phyloP scores from a whole-genome alignment of 2,329 filamentous ascomycete genomes.

The Colletotrichum nymphaeae region DNA sequence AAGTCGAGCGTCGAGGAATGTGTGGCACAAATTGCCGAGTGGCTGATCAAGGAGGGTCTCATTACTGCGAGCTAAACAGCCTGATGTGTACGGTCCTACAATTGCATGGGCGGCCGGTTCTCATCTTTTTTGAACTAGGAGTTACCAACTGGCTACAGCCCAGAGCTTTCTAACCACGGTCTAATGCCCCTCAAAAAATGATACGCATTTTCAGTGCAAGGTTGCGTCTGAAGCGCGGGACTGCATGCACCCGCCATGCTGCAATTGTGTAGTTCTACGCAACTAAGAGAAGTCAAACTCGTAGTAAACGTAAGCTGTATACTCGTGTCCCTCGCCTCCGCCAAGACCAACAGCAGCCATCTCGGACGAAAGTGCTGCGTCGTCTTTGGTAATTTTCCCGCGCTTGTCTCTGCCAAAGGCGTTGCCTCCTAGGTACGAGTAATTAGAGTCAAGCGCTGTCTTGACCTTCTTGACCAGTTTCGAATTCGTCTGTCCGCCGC shows the following conservation, averaged over 20 bases:
- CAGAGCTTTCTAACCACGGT: slow-evolving; percentile 1
- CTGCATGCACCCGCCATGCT: background rate
- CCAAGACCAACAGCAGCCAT: slow-evolving; percentile 81
- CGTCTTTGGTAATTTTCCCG: slow-evolving; percentile 90
- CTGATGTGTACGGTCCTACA: slow-evolving; percentile 21
- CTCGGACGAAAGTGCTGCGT: slow-evolving; percentile 81
- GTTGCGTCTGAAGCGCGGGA: background rate
- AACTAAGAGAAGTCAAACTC: slow-evolving; percentile 80
- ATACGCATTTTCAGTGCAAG: background rate
- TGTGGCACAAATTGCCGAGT: slow-evolving; percentile 84
- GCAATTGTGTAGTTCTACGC: background rate
- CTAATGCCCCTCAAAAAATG: background rate
- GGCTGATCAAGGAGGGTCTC: slow-evolving; percentile 78
- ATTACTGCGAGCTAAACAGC: slow-evolving; percentile 49
- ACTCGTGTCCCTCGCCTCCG: slow-evolving; percentile 81
- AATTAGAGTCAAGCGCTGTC: slow-evolving; percentile 82
- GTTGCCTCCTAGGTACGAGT: slow-evolving; percentile 93
- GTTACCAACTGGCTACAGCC: background rate
- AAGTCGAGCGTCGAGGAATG: slow-evolving; percentile 89
- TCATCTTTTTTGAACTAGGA: slow-evolving; percentile 8
- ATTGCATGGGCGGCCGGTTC: background rate
- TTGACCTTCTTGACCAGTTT: slow-evolving; percentile 86
- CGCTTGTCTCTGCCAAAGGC: slow-evolving; percentile 95
- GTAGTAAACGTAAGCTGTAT: slow-evolving; percentile 97
- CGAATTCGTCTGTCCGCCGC: slow-evolving; percentile 75